Percentiles rank a stretch among this genome's conserved stretches.
Conservation (phyloP, 495 filamentous ascomycete species). For the Amorphotheca resinae region DNA sequence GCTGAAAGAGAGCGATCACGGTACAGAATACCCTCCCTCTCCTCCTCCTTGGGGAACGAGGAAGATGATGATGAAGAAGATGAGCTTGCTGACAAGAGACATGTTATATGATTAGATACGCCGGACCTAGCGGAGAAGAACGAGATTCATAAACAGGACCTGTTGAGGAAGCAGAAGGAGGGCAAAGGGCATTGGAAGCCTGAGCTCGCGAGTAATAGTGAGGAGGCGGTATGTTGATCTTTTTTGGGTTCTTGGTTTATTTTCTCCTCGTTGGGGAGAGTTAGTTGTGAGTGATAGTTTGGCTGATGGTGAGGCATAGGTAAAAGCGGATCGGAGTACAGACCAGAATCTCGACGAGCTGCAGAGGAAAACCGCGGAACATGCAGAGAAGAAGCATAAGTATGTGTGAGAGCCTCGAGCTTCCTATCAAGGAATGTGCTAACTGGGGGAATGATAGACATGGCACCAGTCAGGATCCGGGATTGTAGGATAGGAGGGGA, state of each 20-base stretch:
- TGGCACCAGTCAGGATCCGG: constrained; percentile 12
- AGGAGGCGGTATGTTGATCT: constrained; percentile 50
- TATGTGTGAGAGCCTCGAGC: too few relatives aligned
- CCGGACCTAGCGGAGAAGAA: constrained; percentile 18
- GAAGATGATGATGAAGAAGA: too few relatives aligned
- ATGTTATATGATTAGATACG: too few relatives aligned
- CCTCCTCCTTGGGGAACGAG: too few relatives aligned
- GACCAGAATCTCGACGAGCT: constrained; percentile 24
- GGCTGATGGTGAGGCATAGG: constrained; percentile 5
- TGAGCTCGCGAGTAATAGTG: constrained; percentile 66
- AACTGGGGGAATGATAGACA: not conserved
- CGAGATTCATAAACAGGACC: constrained; percentile 62
- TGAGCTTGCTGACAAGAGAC: too few relatives aligned
- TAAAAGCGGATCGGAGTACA: constrained; percentile 12
- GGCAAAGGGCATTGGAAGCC: constrained; percentile 74
- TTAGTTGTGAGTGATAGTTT: not conserved
- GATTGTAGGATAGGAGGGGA: not conserved
- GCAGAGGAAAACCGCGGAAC: constrained; percentile 38
- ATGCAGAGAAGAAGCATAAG: constrained; percentile 32
- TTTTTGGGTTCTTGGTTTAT: not conserved
- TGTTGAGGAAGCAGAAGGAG: constrained; percentile 53
- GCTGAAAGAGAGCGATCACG: constrained; percentile 18
- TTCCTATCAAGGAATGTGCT: too few relatives aligned
- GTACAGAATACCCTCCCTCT: too few relatives aligned
- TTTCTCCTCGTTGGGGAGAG: too few relatives aligned